Base-by-base conservation (phyloP, 176 grass and related monocot genomes). In the Poa annua region DNA sequence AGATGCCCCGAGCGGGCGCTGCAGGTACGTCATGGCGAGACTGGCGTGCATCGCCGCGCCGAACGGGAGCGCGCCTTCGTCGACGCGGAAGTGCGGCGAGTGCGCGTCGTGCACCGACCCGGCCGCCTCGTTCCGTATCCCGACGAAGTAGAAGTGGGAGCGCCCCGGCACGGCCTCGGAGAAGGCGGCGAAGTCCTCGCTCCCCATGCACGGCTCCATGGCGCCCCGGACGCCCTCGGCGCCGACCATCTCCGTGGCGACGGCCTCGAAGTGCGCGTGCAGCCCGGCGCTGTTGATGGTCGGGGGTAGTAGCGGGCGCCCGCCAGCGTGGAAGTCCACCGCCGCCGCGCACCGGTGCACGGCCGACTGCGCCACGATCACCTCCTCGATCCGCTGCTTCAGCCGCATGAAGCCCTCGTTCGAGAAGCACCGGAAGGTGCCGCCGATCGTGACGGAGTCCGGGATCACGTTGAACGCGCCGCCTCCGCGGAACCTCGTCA, bases 371-470 rank as follows among this genome's bases (percentile, higher is more conserved):
- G 91, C 71, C 47, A 88, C 62, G 81, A 98, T 85, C 53, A 98
- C 87, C 94, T 94, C 94, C 85, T 94, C 94, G 55, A 97, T 97
- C 68, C 94, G 87, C 66, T 49, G 92, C 73, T 84, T 88, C 74
- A 98, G 92, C 76, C 83, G 88, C 79, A 25, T 11, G 89, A 95
- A 95, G 0, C 92, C 91, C 22, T 88, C 86, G 56, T 83, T 80
- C 6, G 92, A 93, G 77, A 98, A 95, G 52, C 88, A 84, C 73
- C 96, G 89, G 90, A 98, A 98, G 78, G 96, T 98, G 75, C 96
- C 92, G 62, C 92, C 88, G 82, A 98, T 89, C 39, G 90, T 90
- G 60, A 94, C 90, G 0, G 92, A 98, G 76, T 93, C 90, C 17
- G 96, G 96, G 77, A 98, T 95, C 75, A 95, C 96, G 85, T 95